These are phyloP conservation scores for Linnemannia elongata DNA, from an alignment of 192 early-diverging fungal genomes.

Conservation along the genomic window DNA sequence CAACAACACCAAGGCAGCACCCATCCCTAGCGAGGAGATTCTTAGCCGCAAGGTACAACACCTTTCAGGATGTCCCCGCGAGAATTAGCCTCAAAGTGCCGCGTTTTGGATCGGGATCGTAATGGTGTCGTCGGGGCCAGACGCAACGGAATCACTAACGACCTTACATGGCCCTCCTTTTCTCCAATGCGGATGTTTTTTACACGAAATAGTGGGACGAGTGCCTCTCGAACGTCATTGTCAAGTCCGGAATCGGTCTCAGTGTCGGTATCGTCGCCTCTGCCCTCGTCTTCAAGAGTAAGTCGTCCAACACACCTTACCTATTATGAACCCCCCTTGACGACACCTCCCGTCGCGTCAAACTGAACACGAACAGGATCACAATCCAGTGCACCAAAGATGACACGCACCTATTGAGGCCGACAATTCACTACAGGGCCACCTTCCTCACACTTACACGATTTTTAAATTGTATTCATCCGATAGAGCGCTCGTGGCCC, in stretches of 20 bases:
- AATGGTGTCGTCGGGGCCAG: background rate
- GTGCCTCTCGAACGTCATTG: conserved; percentile 83
- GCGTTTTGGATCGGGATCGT: background rate
- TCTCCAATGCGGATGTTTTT: background rate
- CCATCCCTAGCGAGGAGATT: conserved; percentile 67
- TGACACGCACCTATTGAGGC: background rate
- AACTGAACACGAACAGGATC: background rate
- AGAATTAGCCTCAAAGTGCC: background rate
- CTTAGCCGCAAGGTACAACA: conserved; percentile 44
- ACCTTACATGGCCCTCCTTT: too few species aligned
- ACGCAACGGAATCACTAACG: background rate
- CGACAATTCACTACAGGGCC: too few species aligned
- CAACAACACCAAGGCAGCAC: conserved; percentile 26
- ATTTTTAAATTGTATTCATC: background rate
- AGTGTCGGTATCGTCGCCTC: conserved; percentile 90
- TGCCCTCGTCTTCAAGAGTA: conserved; percentile 88
- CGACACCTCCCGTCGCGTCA: background rate
- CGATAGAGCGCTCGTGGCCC: conserved; percentile 85
- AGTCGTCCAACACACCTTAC: conserved; percentile 34
- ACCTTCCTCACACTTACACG: background rate
- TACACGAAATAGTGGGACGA: conserved; percentile 79
- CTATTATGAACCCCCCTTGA: background rate
- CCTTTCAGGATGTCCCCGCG: background rate
- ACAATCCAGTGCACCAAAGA: background rate
- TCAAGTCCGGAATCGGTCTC: conserved; percentile 86